Base-by-base conservation (phyloP, 1,284 basidiomycete species). In the Microbotryum silenes-acaulis region DNA sequence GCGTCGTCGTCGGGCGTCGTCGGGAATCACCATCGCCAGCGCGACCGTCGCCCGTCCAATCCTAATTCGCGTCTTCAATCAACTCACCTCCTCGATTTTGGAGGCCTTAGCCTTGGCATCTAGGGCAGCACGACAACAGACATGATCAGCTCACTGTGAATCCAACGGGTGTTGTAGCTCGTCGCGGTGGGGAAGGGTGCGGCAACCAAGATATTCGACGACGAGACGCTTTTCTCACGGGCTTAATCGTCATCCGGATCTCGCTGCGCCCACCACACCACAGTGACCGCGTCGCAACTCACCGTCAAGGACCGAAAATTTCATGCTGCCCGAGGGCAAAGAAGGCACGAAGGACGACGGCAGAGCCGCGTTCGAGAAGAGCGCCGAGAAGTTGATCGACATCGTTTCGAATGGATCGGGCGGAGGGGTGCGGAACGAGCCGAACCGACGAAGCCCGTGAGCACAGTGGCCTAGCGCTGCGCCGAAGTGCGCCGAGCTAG, bases 91-190 rank as follows among this genome's bases (percentile, higher is more conserved):
- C 60, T 71, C 54, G 47, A 72, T 57, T 57, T 70, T 61, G 48
- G 64, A 55, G 23, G 67, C 67, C 61, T 67, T 69, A 20, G 65
- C 49, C 68, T 69, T 69, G 60, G 68, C 68, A 50, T 69, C 68
- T 27, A 29, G 9, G 27, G n/a, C 9, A 33, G 21, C 25, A 53
- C 20, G n/a, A n/a, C 51, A 29, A 14, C 51, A 6, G 12, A 23
- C 51, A 20, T 18, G 10, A 29, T 50, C 48, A 50, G 29, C 12
- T 12, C 12, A 42, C 37, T 42, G 37, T 18, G 37, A 4, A 42
- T 16, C 12, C 37, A 42, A 18, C 37, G 37, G 16, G 12, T 18
- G 37, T 18, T 18, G 12, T 18, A 42, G 2, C 37, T 12, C 37
- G 37, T 42, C 14, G 37, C 37, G 37, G 37, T 42, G 37, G 37